Evolutionary conservation across 2,329 filamentous ascomycete genomes (phyloP).

Genomic region (Xylariaceae sp.): DNA sequence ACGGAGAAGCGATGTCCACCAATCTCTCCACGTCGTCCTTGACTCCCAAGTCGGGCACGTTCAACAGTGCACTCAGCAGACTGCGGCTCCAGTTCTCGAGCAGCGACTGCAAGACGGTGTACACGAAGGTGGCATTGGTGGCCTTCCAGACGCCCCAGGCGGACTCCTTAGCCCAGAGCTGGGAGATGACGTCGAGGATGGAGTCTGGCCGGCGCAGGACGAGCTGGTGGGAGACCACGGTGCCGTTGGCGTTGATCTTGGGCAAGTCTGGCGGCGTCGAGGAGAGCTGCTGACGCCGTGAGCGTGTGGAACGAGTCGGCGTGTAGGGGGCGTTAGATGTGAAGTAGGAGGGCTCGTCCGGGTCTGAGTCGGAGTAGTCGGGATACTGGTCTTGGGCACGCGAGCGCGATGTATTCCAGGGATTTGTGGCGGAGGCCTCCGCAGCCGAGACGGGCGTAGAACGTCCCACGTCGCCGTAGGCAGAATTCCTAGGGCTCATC

Average conservation of each 20-base stretch:
- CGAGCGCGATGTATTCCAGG: conserved; percentile 1
- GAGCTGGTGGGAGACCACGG: conserved; percentile 58
- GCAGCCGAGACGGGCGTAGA: neutral
- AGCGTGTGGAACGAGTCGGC: conserved; percentile 45
- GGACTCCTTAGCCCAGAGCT: conserved; percentile 86
- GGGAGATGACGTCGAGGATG: conserved; percentile 79
- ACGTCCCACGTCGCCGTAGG: conserved; percentile 33
- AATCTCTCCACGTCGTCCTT: conserved; percentile 76
- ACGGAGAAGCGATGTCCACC: conserved; percentile 69
- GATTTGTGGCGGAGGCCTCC: conserved; percentile 10
- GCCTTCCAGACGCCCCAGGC: conserved; percentile 93
- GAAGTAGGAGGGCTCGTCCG: conserved; percentile 82
- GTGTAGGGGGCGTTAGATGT: conserved; percentile 61
- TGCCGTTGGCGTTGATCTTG: conserved; percentile 34
- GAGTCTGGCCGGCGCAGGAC: conserved; percentile 73
- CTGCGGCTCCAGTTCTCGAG: conserved; percentile 91
- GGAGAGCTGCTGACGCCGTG: conserved; percentile 32
- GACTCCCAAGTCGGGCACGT: conserved; percentile 79
- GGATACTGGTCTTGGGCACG: conserved; percentile 25
- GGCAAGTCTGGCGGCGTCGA: conserved; percentile 34
- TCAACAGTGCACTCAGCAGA: conserved; percentile 84
- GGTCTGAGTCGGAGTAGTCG: conserved; percentile 64
- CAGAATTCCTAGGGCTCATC: conserved; percentile 34
- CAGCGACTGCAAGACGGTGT: conserved; percentile 80
- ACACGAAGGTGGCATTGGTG: conserved; percentile 89